Evolutionary conservation across 2,329 filamentous ascomycete species (phyloP).

Genomic region (Dendrostoma leiphaemia): DNA sequence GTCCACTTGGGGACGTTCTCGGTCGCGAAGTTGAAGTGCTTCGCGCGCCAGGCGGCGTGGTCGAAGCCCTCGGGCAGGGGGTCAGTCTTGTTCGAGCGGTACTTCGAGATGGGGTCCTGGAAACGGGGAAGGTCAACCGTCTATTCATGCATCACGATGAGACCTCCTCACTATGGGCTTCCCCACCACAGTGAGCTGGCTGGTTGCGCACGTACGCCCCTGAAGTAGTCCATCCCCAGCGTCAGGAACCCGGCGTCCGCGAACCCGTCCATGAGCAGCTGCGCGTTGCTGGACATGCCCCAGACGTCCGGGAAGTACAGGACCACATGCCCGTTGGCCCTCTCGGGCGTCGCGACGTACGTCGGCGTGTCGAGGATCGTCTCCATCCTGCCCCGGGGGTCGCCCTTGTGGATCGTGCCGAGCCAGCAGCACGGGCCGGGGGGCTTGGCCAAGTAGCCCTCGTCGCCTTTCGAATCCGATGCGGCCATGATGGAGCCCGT

Average conservation of each 20-base stretch:
- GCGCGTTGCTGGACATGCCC: constrained; percentile 41
- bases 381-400: constrained; percentile 32
- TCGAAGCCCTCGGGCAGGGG: constrained; percentile 40
- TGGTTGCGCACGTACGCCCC: constrained; percentile 36
- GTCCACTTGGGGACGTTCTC: constrained; percentile 44
- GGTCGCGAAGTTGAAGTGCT: constrained; percentile 41
- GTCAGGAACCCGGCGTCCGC: constrained; percentile 41
- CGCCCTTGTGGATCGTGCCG: constrained; percentile 37
- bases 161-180: too few relatives aligned
- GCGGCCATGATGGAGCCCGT: neutral
- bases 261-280: constrained; percentile 46
- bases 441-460: constrained; percentile 30
- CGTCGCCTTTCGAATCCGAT: neutral
- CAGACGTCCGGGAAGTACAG: constrained; percentile 46
- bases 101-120: constrained; percentile 42
- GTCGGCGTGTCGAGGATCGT: constrained; percentile 35
- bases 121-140: neutral
- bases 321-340: constrained; percentile 38
- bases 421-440: constrained; percentile 37
- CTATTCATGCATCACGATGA: too few relatives aligned
- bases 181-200: too few relatives aligned
- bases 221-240: constrained; percentile 44
- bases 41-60: constrained; percentile 45
- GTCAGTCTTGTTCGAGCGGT: constrained; percentile 31
- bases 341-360: constrained; percentile 32